A percentile compares a stretch with the other conserved stretches of the same genome.
phyloP scores from a whole-genome alignment of 768 basidiomycete genomes.

The Russula ochroleuca region DNA sequence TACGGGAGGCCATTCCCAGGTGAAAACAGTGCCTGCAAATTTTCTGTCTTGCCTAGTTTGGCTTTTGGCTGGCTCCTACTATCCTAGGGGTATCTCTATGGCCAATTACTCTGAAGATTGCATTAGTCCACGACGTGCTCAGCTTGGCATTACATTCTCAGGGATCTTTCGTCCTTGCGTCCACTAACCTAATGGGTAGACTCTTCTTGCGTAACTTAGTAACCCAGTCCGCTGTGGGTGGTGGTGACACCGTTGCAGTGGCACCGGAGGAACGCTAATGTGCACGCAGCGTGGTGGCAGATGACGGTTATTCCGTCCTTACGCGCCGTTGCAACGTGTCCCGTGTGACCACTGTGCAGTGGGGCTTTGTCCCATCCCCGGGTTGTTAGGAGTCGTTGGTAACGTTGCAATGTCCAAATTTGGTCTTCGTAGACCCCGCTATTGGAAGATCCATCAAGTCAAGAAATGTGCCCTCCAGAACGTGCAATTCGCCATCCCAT shows the following conservation, averaged over 20 bases:
- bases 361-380: not conserved
- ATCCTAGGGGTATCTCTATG: not conserved
- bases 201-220: not conserved
- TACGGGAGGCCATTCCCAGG: too few species aligned
- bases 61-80: not conserved
- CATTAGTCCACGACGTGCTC: not conserved
- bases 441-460: not conserved
- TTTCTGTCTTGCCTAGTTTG: too few species aligned
- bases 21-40: too few species aligned
- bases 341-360: not conserved
- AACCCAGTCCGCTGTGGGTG: not conserved
- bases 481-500: not conserved
- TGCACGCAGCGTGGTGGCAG: not conserved
- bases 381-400: not conserved
- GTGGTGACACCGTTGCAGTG: not conserved
- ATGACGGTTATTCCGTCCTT: not conserved
- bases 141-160: not conserved
- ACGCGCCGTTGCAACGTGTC: not conserved
- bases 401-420: not conserved
- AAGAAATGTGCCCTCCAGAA: not conserved
- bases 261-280: not conserved
- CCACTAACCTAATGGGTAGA: not conserved
- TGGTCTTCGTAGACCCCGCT: too few species aligned
- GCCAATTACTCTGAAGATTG: not conserved
- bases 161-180: not conserved